phyloP scores from a whole-genome alignment of 2,329 filamentous ascomycete species.

The Epichloe glyceriae region DNA sequence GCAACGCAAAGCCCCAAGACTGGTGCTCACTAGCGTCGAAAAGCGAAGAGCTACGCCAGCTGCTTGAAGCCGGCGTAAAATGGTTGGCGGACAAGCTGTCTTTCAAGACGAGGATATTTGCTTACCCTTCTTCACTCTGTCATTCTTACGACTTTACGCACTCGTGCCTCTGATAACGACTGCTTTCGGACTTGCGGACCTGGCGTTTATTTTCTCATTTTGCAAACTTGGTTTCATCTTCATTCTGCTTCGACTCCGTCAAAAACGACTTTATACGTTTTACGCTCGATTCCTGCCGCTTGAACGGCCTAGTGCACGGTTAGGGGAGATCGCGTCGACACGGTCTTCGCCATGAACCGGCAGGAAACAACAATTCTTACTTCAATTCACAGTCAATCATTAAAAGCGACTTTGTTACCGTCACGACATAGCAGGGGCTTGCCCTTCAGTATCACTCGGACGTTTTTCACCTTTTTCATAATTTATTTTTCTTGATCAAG shows the following conservation, averaged over 20 bases:
- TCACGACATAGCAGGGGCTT: slow-evolving; percentile 16
- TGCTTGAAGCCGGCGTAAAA: slow-evolving; percentile 9
- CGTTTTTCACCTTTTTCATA: background rate
- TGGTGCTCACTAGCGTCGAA: slow-evolving; percentile 78
- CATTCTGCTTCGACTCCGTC: slow-evolving; percentile 1
- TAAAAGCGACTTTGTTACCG: slow-evolving; percentile 18
- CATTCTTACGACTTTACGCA: slow-evolving; percentile 24
- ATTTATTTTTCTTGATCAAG: background rate
- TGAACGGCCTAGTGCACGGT: background rate
- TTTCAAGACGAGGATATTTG: slow-evolving; percentile 7
- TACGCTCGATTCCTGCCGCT: background rate
- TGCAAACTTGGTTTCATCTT: background rate
- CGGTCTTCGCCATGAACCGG: background rate
- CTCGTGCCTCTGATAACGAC: slow-evolving; percentile 25
- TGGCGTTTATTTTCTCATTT: background rate
- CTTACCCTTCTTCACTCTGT: slow-evolving; percentile 14
- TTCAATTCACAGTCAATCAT: slow-evolving; percentile 28
- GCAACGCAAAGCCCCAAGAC: slow-evolving; percentile 71
- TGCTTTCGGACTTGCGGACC: slow-evolving; percentile 11
- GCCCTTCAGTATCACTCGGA: slow-evolving; percentile 1
- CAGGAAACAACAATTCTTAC: slow-evolving; percentile 11
- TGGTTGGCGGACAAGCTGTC: background rate
- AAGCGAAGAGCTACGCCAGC: slow-evolving; percentile 55
- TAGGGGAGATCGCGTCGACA: background rate
- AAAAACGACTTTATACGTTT: background rate